These are phyloP conservation scores for Fusarium lyarnte DNA, from an alignment of 2,329 filamentous ascomycete species.

Conservation along the genomic window DNA sequence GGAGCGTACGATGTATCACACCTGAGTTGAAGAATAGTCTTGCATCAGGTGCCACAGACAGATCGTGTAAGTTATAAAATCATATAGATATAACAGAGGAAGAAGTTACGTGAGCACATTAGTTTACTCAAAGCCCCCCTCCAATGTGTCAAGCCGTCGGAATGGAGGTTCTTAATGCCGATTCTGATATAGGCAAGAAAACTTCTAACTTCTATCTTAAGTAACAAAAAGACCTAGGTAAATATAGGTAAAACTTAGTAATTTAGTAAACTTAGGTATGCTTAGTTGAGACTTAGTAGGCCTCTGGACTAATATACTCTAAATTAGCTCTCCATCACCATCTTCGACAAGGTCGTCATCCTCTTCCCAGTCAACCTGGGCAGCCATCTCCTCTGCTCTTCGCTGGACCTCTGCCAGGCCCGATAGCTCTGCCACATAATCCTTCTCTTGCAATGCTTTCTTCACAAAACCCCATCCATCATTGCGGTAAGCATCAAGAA, in stretches of 20 bases:
- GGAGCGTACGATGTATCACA: too few relatives aligned
- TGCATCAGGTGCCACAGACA: too few relatives aligned
- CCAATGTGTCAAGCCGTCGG: too few relatives aligned
- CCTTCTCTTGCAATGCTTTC: slow-evolving; percentile 76
- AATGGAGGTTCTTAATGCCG: too few relatives aligned
- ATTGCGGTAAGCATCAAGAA: slow-evolving; percentile 72
- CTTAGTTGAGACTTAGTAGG: not conserved
- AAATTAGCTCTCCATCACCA: slow-evolving; percentile 28
- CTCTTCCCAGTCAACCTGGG: slow-evolving; percentile 69
- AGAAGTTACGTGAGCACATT: too few relatives aligned
- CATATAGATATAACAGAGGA: too few relatives aligned
- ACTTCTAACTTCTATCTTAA: too few relatives aligned
- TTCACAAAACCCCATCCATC: slow-evolving; percentile 82
- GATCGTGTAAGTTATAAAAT: too few relatives aligned
- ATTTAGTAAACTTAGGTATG: not conserved
- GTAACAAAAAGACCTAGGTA: not conserved
- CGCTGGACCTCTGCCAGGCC: slow-evolving; percentile 78
- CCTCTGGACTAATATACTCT: not conserved
- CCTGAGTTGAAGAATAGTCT: too few relatives aligned
- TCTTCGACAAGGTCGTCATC: slow-evolving; percentile 56
- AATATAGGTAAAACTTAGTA: not conserved
- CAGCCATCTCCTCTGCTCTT: slow-evolving; percentile 61
- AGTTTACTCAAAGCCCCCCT: too few relatives aligned
- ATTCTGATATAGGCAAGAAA: too few relatives aligned
- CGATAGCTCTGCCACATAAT: slow-evolving; percentile 81